Percentiles rank a stretch among this genome's conserved stretches.
These are phyloP conservation scores for Antonospora locustae DNA, from an alignment of 371 early-diverging fungal species.

Conservation along the genomic window DNA sequence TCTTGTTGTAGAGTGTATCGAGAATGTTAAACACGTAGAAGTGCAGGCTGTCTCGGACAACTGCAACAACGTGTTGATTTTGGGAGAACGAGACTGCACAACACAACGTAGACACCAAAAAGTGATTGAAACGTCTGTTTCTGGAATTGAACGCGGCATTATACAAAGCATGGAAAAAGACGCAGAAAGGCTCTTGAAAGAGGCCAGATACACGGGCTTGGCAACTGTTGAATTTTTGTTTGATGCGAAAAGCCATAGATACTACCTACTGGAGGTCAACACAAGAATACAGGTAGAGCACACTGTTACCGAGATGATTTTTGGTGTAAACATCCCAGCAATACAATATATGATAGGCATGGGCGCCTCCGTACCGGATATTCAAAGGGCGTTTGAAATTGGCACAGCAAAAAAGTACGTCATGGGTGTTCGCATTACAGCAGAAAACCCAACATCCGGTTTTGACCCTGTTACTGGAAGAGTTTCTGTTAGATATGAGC, in stretches of 20 bases:
- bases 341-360: constrained; percentile 88
- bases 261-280: constrained; percentile 89
- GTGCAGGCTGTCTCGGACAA: constrained; percentile 85
- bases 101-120: constrained; percentile 95
- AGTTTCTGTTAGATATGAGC: constrained; percentile 80
- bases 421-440: constrained; percentile 87
- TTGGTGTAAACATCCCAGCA: constrained; percentile 84
- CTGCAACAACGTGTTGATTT: constrained; percentile 81
- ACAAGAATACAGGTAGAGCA: constrained; percentile 96
- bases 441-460: constrained; percentile 93
- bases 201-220: constrained; percentile 84
- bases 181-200: constrained; percentile 74
- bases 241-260: constrained; percentile 65
- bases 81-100: constrained; percentile 92
- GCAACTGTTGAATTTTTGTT: constrained; percentile 94
- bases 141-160: constrained; percentile 54
- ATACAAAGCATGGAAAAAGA: constrained; percentile 78
- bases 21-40: constrained; percentile 82
- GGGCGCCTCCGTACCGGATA: constrained; percentile 42
- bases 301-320: constrained; percentile 91
- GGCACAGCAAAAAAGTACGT: constrained; percentile 63
- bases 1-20: constrained; percentile 67
- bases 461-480: constrained; percentile 87
- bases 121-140: constrained; percentile 80
- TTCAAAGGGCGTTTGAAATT: no score